Conservation (phyloP, 73 alveolate genomes). For the Tetrahymena borealis region DNA sequence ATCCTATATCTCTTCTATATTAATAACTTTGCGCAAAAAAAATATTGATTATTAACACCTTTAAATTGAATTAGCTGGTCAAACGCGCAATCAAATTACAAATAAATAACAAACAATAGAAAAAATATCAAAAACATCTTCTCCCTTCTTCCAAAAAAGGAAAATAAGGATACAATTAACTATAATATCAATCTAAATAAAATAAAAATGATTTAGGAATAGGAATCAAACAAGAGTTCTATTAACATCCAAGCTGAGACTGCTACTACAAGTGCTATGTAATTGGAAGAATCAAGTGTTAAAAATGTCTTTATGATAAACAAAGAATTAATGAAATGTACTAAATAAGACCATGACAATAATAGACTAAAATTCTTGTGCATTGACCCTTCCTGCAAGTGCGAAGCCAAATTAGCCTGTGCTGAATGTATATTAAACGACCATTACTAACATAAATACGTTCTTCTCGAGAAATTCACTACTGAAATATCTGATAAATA, state of each 20-base stretch:
- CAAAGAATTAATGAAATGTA: background rate
- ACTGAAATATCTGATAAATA: background rate
- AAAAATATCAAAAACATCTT: background rate
- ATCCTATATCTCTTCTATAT: background rate
- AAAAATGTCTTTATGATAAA: background rate
- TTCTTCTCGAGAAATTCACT: background rate
- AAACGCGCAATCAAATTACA: background rate
- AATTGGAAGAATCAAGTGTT: background rate
- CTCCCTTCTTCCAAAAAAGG: background rate
- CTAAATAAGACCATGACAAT: background rate
- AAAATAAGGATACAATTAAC: background rate
- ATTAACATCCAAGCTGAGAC: background rate
- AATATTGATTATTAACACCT: background rate
- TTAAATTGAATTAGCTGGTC: background rate
- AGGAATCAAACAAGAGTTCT: background rate
- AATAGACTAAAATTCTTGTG: background rate
- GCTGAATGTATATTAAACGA: background rate
- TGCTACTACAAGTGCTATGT: background rate
- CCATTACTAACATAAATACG: background rate
- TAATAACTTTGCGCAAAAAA: background rate
- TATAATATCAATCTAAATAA: too few species aligned
- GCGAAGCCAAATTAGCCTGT: background rate
- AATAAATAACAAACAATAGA: background rate
- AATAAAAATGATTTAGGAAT: background rate
- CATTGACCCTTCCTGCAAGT: background rate